Conservation (phyloP, 371 early-diverging fungal genomes). For the Zopfochytrium polystomum region DNA sequence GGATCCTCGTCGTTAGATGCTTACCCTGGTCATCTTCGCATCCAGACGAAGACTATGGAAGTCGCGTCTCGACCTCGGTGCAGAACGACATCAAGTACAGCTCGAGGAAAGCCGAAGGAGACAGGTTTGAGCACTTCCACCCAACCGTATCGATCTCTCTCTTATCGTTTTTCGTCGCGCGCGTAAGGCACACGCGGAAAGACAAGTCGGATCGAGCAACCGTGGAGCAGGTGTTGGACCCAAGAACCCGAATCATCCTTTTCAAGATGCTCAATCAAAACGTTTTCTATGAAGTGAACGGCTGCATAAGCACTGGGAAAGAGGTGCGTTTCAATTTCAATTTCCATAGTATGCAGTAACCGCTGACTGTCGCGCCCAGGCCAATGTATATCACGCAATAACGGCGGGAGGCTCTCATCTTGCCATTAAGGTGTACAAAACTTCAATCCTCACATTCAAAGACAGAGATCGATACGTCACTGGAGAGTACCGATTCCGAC, state of each 20-base stretch:
- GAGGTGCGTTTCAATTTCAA: too few species aligned
- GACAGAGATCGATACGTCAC: slow-evolving; percentile 98
- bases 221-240: slow-evolving; percentile 97
- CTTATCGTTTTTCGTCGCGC: slow-evolving; percentile 13
- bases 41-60: slow-evolving; percentile 47
- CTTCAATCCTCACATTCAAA: slow-evolving; percentile 97
- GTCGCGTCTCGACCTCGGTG: slow-evolving; percentile 47
- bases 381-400: slow-evolving; percentile 95
- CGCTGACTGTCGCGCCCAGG: too few species aligned
- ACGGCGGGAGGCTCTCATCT: slow-evolving; percentile 77
- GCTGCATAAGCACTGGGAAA: slow-evolving; percentile 98
- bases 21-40: slow-evolving; percentile 7
- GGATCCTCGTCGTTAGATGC: not conserved
- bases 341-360: not conserved
- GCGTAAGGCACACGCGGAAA: slow-evolving; percentile 35
- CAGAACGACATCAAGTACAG: slow-evolving; percentile 61
- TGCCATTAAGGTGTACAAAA: slow-evolving; percentile 99
- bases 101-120: slow-evolving; percentile 79
- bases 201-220: slow-evolving; percentile 98
- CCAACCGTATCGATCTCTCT: slow-evolving; percentile 6
- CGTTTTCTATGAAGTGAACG: slow-evolving; percentile 90
- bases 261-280: slow-evolving; percentile 92
- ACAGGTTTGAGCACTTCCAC: slow-evolving; percentile 46
- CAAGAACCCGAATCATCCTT: slow-evolving; percentile 93
- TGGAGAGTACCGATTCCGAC: slow-evolving; percentile 96